Evolutionary conservation across 257 asterid species (phyloP), one percentile per base, ranked within the genome.

Genomic region (Capsicum baccatum): DNA sequence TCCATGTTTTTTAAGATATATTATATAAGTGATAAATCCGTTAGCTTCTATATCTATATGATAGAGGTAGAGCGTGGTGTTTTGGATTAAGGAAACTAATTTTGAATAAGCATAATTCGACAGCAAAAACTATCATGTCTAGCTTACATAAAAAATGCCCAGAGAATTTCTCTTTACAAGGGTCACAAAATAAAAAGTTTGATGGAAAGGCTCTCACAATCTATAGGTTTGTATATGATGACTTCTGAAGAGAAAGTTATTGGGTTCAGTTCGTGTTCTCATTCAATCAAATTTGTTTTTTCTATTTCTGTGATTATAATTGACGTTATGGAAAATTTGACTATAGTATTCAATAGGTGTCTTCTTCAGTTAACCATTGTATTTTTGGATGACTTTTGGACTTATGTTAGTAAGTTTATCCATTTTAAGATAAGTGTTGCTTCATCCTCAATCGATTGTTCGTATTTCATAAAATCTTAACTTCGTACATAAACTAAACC

Each of bases 281-380:
- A 37, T 74, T 84, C 71, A 79, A 59, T 82, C 58, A 74, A 56
- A 26, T 79, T 26, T 85, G 35, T 85, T 79, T 62, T 83, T 44
- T 35, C 94, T 95, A 99, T 89, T 97, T 83, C 88, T 97, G 99
- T 85, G 83, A 85, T 83, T 97, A 99, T 86, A 98, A 92, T 89
- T 88, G 96, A 82, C 87, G 90, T 91, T 96, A 94, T 66, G 99
- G 99, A 86, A 99, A 99, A 83, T 94, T 97, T 81, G 99, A 97
- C 89, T 95, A 98, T 87, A 87, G 97, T 84, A 71, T 94, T 74
- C 97, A 92, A 86, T 93, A 95, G 47, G 99, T 97, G 58, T 90
- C 99, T 2, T 97, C 85, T 88, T 88, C 81, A 87, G 97, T 99
- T 91, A 86, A 83, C 63, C 83, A 50, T 55, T 85, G 67, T 70